phyloP scores from a whole-genome alignment of 192 early-diverging fungal genomes.

The Funneliformis geosporum region DNA sequence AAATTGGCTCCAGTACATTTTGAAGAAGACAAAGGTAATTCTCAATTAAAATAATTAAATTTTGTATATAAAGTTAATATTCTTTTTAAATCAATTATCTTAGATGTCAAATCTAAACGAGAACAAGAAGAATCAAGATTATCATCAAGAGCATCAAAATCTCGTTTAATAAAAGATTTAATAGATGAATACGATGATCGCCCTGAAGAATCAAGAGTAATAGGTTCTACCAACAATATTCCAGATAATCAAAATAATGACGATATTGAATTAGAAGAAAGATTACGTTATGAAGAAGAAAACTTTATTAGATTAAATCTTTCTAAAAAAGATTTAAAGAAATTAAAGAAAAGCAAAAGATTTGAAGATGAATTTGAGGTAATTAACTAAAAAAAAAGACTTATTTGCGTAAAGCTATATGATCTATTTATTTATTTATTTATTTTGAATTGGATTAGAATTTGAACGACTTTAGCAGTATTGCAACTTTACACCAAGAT shows the following conservation, averaged over 20 bases:
- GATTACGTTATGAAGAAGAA: conserved; percentile 81
- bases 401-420: background rate
- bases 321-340: conserved; percentile 74
- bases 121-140: conserved; percentile 65
- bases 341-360: conserved; percentile 55
- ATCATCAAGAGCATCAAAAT: conserved; percentile 71
- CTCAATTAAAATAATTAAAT: background rate
- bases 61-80: background rate
- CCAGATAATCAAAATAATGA: conserved; percentile 67
- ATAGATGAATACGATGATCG: conserved; percentile 81
- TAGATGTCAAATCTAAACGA: conserved; percentile 50
- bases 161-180: conserved; percentile 83
- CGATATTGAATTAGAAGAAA: conserved; percentile 54
- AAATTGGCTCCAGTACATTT: conserved; percentile 83
- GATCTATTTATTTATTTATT: background rate
- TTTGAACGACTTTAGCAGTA: conserved; percentile 56
- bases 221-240: no score
- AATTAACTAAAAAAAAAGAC: no score
- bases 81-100: background rate
- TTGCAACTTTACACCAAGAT: conserved; percentile 51
- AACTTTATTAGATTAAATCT: conserved; percentile 79
- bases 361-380: conserved; percentile 88
- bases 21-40: conserved; percentile 64
- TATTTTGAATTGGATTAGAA: conserved; percentile 40
- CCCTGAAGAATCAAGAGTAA: conserved; percentile 73